Percentiles rank a stretch among this genome's conserved stretches.
These are phyloP conservation scores for Lathyrus oleraceus DNA, from an alignment of 306 rosid genomes.

Conservation along the genomic window DNA sequence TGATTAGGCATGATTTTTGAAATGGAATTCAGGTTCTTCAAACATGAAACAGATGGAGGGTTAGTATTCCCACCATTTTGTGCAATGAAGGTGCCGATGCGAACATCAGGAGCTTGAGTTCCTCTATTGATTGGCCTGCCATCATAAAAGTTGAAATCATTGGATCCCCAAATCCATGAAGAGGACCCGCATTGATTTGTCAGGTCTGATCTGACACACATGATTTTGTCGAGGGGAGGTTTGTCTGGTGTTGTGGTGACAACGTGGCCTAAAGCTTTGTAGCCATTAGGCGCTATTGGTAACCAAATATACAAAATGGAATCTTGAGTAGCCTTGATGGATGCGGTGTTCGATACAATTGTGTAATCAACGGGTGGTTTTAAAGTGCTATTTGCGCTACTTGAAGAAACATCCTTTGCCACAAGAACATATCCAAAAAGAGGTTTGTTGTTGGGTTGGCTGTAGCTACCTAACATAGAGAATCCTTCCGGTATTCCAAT, in stretches of 20 bases:
- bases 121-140: conserved; percentile 61
- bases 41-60: conserved; percentile 48
- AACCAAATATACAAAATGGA: conserved; percentile 61
- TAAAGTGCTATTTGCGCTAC: conserved; percentile 29
- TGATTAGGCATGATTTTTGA: conserved; percentile 56
- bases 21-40: conserved; percentile 50
- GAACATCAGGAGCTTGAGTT: conserved; percentile 50
- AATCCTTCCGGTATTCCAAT: conserved; percentile 64
- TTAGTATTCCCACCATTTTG: conserved; percentile 27
- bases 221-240: conserved; percentile 60
- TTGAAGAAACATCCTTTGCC: conserved; percentile 44
- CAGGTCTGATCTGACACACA: conserved; percentile 61
- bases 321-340: conserved; percentile 45
- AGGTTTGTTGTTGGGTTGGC: conserved; percentile 70
- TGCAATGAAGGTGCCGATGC: conserved; percentile 60
- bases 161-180: conserved; percentile 64
- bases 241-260: conserved; percentile 55
- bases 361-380: conserved; percentile 59
- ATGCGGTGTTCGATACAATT: conserved; percentile 61
- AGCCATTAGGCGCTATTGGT: conserved; percentile 67
- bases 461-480: conserved; percentile 57
- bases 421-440: conserved; percentile 70
- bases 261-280: conserved; percentile 63
- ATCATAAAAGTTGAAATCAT: conserved; percentile 49
- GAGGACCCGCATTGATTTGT: conserved; percentile 58